Evolutionary conservation across 371 early-diverging fungal genomes (phyloP).

Genomic region (Apophysomyces elegans): DNA sequence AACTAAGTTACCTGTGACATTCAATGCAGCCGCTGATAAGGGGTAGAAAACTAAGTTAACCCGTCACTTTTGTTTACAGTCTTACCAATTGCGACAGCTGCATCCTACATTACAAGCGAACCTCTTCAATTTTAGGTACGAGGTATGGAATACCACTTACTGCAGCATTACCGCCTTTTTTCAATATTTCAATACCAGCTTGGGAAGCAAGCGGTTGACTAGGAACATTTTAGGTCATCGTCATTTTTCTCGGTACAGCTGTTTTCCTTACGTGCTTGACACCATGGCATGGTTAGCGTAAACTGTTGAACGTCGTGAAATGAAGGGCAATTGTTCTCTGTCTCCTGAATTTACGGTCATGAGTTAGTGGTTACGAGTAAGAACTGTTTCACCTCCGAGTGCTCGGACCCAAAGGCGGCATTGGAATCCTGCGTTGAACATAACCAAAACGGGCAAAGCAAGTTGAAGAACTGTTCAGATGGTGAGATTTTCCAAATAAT

Average conservation of each 20-base stretch:
- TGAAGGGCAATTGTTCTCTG: conserved; percentile 38
- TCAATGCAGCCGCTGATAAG: conserved; percentile 63
- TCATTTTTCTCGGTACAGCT: background rate
- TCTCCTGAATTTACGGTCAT: too few relatives aligned
- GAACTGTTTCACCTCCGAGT: background rate
- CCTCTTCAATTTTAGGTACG: too few relatives aligned
- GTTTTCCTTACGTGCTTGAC: conserved; percentile 40
- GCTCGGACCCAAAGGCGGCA: background rate
- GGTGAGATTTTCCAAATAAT: too few relatives aligned
- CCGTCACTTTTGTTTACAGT: too few relatives aligned
- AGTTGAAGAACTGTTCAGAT: too few relatives aligned
- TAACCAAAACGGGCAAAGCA: too few relatives aligned
- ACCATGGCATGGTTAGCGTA: conserved; percentile 55
- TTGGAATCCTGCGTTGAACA: too few relatives aligned
- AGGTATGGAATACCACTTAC: conserved; percentile 45
- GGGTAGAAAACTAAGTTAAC: conserved; percentile 9
- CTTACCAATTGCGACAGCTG: conserved; percentile 77
- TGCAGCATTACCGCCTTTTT: conserved; percentile 88
- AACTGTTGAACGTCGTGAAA: conserved; percentile 51
- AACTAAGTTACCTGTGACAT: conserved; percentile 57
- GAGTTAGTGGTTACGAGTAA: background rate
- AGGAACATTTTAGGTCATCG: background rate
- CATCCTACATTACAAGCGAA: conserved; percentile 55
- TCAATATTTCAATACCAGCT: conserved; percentile 80
- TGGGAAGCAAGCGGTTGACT: conserved; percentile 84